Base-by-base conservation (phyloP, 1,284 basidiomycete genomes). In the Malassezia restricta region DNA sequence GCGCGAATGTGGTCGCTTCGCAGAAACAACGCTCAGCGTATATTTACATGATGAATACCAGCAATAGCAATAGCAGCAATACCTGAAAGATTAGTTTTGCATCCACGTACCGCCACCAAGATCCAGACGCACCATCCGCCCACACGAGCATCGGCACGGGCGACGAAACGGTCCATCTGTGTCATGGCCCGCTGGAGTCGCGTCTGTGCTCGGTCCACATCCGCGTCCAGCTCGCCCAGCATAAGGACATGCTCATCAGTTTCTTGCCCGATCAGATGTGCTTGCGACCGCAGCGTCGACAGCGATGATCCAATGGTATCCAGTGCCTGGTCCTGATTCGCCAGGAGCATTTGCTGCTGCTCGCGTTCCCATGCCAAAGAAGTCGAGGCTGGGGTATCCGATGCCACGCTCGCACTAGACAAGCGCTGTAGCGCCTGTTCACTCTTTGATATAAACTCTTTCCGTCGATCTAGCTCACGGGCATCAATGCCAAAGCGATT, bases 71-170 rank as follows among this genome's bases (percentile, higher is more conserved):
- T 6, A 46, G 20, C 15, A 49, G 14, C 28, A 49, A 35, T 35
- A 35, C 5, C 33, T 35, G 5, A 3, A 12, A 12, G 5, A 5
- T 12, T 15, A 15, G 30, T 38, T 24, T 29, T 30, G 31, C 11
- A 20, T 39, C 6, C 27, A 60, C 61, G 57, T 50, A 63, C 57
- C 8, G 63, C 58, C 20, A 72, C 59, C 45, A 72, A 54, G 15
- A 72, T 57, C 69, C 69, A 72, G 5, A 71, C 66, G 47, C 68
- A 71, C 69, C 69, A 72, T 6, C 69, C 69, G 8, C 66, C 63
- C 30, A 68, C 45, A n/a, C 65, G 50, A 38, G 66, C 66, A 41
- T 72, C 69, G 20, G 62, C 55, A 29, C 62, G 60, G 20, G 61
- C 48, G 3, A 70, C 56, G 39, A 72, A 51, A 9, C 62, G 54